Percentiles rank a stretch among this genome's conserved stretches.
These are phyloP conservation scores for Artemisia tridentata DNA, from an alignment of 129 eudicot species.

Conservation along the genomic window DNA sequence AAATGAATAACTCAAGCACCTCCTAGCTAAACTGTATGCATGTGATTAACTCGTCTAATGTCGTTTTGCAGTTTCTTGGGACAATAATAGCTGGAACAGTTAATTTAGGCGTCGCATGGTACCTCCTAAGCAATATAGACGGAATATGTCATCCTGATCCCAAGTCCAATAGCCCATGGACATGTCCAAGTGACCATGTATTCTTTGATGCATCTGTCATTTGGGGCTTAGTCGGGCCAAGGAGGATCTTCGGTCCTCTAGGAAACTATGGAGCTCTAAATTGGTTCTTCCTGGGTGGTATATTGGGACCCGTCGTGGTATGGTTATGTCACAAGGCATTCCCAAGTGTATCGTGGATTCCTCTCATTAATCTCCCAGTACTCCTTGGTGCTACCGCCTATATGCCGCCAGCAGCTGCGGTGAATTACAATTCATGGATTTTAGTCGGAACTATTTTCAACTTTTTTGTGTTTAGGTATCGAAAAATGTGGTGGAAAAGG, in stretches of 20 bases:
- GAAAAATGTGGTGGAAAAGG: conserved; percentile 81
- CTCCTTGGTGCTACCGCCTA: conserved; percentile 71
- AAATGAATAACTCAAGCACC: too few species aligned
- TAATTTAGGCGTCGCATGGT: conserved; percentile 87
- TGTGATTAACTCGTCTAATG: background rate
- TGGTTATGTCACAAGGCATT: conserved; percentile 59
- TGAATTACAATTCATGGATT: conserved; percentile 78
- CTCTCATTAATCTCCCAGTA: conserved; percentile 70
- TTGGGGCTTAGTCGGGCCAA: conserved; percentile 89
- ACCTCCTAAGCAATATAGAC: conserved; percentile 43
- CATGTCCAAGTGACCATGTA: conserved; percentile 60
- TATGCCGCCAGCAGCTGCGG: conserved; percentile 82
- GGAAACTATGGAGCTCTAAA: conserved; percentile 68
- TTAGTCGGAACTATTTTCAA: conserved; percentile 68
- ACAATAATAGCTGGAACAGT: conserved; percentile 73
- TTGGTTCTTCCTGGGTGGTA: conserved; percentile 74
- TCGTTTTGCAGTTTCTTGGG: conserved; percentile 53
- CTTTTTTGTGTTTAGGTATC: conserved; percentile 62
- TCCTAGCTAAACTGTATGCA: too few species aligned
- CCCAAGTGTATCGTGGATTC: conserved; percentile 66
- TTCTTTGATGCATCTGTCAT: conserved; percentile 88
- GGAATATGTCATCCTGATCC: conserved; percentile 49
- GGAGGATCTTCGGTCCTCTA: conserved; percentile 57
- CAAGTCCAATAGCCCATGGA: conserved; percentile 68
- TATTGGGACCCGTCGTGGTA: conserved; percentile 50